These are phyloP conservation scores for Candida succiphila DNA, from an alignment of 805 yeast species.

Conservation along the genomic window DNA sequence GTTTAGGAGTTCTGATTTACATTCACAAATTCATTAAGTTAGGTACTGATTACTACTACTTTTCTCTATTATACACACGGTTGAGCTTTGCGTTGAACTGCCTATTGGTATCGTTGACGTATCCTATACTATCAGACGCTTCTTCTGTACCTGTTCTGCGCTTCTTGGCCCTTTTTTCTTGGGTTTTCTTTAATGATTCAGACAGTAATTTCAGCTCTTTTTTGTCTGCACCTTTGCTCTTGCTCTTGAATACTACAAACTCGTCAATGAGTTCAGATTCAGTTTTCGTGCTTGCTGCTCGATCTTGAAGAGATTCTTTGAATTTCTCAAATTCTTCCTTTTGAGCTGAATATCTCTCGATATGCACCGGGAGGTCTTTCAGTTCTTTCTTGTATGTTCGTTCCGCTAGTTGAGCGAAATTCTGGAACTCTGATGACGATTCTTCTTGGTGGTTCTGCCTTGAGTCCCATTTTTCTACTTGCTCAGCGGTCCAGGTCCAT, in stretches of 20 bases:
- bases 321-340: constrained; percentile 19
- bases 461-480: constrained; percentile 53
- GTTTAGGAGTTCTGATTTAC: too few species aligned
- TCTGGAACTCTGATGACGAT: constrained; percentile 31
- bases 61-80: constrained; percentile 39
- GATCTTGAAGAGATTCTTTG: constrained; percentile 12
- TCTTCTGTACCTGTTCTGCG: constrained; percentile 13
- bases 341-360: constrained; percentile 32
- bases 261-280: constrained; percentile 6
- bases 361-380: constrained; percentile 22
- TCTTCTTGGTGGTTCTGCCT: constrained; percentile 21
- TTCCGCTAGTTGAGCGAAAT: constrained; percentile 48
- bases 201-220: constrained; percentile 24
- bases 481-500: constrained; percentile 53
- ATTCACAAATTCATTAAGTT: too few species aligned
- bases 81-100: constrained; percentile 63
- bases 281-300: constrained; percentile 9
- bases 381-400: constrained; percentile 48
- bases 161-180: constrained; percentile 21
- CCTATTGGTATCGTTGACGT: constrained; percentile 62
- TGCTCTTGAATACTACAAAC: constrained; percentile 10
- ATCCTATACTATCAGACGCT: constrained; percentile 28
- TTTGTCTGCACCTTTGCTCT: constrained; percentile 26
- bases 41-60: constrained; percentile 13
- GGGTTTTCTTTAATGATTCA: constrained; percentile 22